Conservation (phyloP, 495 filamentous ascomycete genomes). For the Hyaloscypha variabilis region DNA sequence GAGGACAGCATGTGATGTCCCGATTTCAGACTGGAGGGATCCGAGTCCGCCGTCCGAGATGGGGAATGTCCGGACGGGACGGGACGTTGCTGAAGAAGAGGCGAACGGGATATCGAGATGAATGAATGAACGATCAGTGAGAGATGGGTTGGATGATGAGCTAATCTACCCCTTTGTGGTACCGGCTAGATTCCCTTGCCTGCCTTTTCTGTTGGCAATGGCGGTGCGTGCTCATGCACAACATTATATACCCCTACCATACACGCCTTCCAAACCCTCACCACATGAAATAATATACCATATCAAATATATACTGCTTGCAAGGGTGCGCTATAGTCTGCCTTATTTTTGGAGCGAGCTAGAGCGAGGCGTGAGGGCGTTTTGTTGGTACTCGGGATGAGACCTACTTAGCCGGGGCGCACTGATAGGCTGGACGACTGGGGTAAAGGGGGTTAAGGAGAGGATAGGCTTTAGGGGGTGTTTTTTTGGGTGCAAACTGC, state of each 20-base stretch:
- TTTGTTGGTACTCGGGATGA: slow-evolving; percentile 5
- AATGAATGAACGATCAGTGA: neutral
- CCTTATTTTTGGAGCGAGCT: neutral
- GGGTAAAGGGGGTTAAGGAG: neutral
- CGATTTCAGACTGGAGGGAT: neutral
- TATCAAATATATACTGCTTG: neutral
- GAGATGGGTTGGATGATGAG: neutral
- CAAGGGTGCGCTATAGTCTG: neutral
- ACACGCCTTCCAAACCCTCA: neutral
- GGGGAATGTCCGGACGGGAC: neutral
- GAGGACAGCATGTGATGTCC: slow-evolving; percentile 70
- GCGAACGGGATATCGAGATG: neutral
- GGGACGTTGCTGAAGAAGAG: neutral
- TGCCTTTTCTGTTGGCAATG: too few species aligned
- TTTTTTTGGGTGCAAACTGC: neutral
- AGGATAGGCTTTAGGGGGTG: neutral
- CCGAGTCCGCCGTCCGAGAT: neutral
- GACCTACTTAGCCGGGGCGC: neutral
- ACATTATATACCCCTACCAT: neutral
- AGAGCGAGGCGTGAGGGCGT: neutral
- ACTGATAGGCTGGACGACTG: neutral
- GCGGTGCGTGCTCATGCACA: neutral
- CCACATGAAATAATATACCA: neutral
- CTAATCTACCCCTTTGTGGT: neutral
- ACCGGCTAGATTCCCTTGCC: too few species aligned